Percentiles rank a stretch among this genome's conserved stretches.
These are phyloP conservation scores for Mucor indicus DNA, from an alignment of 371 early-diverging fungal genomes.

Conservation along the genomic window DNA sequence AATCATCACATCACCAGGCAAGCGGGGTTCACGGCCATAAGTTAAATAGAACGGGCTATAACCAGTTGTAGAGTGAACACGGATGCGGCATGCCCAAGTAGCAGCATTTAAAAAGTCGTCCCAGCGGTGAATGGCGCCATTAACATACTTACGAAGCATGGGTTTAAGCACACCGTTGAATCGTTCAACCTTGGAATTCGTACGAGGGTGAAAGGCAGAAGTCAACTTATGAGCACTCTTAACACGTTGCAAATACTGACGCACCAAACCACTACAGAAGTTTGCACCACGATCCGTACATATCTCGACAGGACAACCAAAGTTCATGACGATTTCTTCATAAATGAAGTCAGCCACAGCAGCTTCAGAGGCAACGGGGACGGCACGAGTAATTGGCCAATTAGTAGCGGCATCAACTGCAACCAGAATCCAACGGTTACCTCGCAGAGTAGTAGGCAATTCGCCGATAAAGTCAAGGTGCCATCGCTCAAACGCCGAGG, in stretches of 20 bases:
- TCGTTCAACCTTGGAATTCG: conserved; percentile 18
- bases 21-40: conserved; percentile 17
- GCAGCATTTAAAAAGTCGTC: conserved; percentile 5
- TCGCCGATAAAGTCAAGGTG: conserved; percentile 31
- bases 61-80: conserved; percentile 7
- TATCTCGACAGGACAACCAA: conserved; percentile 31
- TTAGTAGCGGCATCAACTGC: conserved; percentile 43
- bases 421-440: conserved; percentile 20
- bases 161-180: conserved; percentile 1
- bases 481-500: conserved; percentile 17
- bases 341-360: conserved; percentile 24
- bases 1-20: conserved; percentile 7
- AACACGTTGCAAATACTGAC: background rate
- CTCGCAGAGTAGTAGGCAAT: conserved; percentile 10
- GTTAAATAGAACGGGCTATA: conserved; percentile 11
- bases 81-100: conserved; percentile 10
- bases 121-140: conserved; percentile 3
- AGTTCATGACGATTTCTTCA: conserved; percentile 18
- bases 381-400: conserved; percentile 14
- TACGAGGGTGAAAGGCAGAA: conserved; percentile 17
- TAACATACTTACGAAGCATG: conserved; percentile 3
- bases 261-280: conserved; percentile 17
- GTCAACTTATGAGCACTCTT: conserved; percentile 11
- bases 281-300: conserved; percentile 38
- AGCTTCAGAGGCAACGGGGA: conserved; percentile 10